A percentile compares a stretch with the other conserved stretches of the same genome.
Conservation (phyloP, 1,284 basidiomycete species). For the Hortiboletus rubellus region DNA sequence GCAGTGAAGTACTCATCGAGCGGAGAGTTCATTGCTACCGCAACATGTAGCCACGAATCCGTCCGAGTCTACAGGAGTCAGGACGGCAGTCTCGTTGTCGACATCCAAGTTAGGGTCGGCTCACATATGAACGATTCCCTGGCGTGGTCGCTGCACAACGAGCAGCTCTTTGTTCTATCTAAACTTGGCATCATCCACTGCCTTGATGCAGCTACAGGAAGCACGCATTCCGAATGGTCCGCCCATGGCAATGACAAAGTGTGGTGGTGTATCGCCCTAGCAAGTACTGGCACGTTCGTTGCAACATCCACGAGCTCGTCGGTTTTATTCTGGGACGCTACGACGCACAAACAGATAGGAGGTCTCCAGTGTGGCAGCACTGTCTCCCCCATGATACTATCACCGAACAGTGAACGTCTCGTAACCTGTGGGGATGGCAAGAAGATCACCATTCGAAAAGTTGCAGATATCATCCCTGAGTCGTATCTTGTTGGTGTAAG, state of each 20-base stretch:
- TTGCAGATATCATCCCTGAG: too few relatives aligned
- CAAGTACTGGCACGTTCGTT: neutral
- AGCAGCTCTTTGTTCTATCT: constrained; percentile 1
- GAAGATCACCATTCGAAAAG: too few relatives aligned
- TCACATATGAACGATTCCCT: neutral
- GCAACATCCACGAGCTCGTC: neutral
- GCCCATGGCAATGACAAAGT: neutral
- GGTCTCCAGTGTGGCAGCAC: too few relatives aligned
- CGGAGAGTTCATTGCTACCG: neutral
- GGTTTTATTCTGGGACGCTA: neutral
- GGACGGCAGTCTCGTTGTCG: neutral
- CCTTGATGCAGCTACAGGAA: neutral
- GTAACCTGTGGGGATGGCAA: too few relatives aligned
- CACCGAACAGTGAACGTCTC: too few relatives aligned
- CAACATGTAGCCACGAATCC: neutral
- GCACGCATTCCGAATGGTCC: too few relatives aligned
- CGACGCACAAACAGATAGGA: too few relatives aligned
- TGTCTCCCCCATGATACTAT: too few relatives aligned
- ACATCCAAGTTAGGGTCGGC: neutral
- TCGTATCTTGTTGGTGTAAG: too few relatives aligned
- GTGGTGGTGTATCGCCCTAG: neutral
- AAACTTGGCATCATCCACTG: neutral
- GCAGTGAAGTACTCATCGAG: neutral
- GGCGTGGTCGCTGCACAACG: neutral
- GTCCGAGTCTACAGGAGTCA: neutral